phyloP scores from a whole-genome alignment of 2,329 filamentous ascomycete species.

The Aspergillus pseudoglaucus region DNA sequence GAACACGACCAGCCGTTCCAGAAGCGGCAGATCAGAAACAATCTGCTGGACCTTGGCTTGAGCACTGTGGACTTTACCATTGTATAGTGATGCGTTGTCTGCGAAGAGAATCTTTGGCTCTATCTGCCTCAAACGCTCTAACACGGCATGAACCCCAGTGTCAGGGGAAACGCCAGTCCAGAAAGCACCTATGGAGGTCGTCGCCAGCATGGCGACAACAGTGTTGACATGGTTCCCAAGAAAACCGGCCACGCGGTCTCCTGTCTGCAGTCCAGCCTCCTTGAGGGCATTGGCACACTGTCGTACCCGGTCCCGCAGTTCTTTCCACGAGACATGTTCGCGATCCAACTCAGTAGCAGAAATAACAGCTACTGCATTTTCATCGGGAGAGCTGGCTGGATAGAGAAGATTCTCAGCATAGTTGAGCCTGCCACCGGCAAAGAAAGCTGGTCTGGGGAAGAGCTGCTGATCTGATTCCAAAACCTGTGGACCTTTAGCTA shows the following conservation, averaged over 20 bases:
- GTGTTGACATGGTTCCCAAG: constrained; percentile 87
- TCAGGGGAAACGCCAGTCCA: constrained; percentile 94
- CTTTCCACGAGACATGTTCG: constrained; percentile 66
- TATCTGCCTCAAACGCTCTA: constrained; percentile 83
- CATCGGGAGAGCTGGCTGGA: constrained; percentile 54
- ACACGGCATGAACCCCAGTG: constrained; percentile 81
- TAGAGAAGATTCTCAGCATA: constrained; percentile 94
- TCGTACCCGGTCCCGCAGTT: constrained; percentile 71
- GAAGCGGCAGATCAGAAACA: constrained; percentile 56
- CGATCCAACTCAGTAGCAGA: constrained; percentile 68
- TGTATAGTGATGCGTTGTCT: constrained; percentile 84
- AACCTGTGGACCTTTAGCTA: constrained; percentile 47
- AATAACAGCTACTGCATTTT: constrained; percentile 64
- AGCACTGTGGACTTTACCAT: constrained; percentile 81
- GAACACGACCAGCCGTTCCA: constrained; percentile 69
- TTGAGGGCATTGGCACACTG: constrained; percentile 65
- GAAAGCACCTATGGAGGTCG: constrained; percentile 74
- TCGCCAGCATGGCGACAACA: constrained; percentile 78
- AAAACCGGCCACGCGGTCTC: constrained; percentile 63
- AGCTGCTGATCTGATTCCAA: constrained; percentile 62
- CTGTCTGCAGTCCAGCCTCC: constrained; percentile 55
- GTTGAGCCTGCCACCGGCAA: constrained; percentile 71
- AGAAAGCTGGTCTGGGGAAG: constrained; percentile 85
- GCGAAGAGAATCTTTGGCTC: constrained; percentile 75
- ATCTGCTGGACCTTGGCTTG: constrained; percentile 74